These are phyloP conservation scores for Apiotrichum laibachii DNA, from an alignment of 1,284 basidiomycete genomes.

Conservation along the genomic window DNA sequence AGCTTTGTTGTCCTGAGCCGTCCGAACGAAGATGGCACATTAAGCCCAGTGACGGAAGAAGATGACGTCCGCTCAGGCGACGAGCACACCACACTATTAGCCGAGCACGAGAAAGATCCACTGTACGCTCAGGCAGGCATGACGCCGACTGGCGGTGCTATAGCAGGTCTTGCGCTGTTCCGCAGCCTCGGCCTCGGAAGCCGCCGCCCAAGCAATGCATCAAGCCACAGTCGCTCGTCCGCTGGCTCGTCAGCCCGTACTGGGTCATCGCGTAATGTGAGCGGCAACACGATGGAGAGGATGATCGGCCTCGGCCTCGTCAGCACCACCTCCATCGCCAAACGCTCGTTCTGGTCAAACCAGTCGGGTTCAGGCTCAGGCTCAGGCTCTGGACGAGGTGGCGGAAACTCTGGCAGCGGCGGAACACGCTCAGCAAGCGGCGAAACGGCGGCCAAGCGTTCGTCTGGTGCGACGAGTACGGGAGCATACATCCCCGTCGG, in stretches of 20 bases:
- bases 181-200: constrained; percentile 11
- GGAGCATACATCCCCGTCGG: constrained; percentile 12
- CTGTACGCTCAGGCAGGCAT: not conserved
- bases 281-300: constrained; percentile 22
- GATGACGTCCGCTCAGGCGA: not conserved
- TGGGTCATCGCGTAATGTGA: constrained; percentile 14
- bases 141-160: not conserved
- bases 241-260: constrained; percentile 2
- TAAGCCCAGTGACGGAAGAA: not conserved
- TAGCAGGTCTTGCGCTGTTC: constrained; percentile 13
- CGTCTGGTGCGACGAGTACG: constrained; percentile 1
- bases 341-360: not conserved
- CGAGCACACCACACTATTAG: not conserved
- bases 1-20: no score
- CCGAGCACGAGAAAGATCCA: not conserved
- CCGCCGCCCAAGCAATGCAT: not conserved
- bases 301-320: constrained; percentile 10
- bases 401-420: not conserved
- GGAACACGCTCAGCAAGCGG: constrained; percentile 3
- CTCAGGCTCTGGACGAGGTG: not conserved
- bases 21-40: not conserved
- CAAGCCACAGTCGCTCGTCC: not conserved
- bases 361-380: not conserved
- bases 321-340: not conserved
- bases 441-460: constrained; percentile 1